Evolutionary conservation across 2,329 filamentous ascomycete genomes (phyloP).

Genomic region (Bisporella sp.): DNA sequence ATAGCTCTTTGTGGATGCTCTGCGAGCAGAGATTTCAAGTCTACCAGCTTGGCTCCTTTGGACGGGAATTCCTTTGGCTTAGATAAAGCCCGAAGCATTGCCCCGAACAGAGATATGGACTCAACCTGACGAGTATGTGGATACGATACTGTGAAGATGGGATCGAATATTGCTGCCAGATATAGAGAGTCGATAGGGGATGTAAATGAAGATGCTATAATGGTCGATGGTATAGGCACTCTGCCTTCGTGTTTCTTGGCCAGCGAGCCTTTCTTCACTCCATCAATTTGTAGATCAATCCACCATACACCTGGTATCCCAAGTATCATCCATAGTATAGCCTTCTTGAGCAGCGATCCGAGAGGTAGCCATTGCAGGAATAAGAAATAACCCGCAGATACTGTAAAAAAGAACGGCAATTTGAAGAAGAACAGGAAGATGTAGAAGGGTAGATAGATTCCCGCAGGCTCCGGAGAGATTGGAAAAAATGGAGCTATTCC

Average conservation of each 20-base stretch:
- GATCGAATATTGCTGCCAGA: constrained; percentile 91
- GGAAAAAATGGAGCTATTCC: constrained; percentile 96
- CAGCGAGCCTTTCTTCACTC: constrained; percentile 84
- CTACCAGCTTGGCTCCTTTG: constrained; percentile 44
- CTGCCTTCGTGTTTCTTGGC: constrained; percentile 65
- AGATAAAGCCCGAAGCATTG: constrained; percentile 66
- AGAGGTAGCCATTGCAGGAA: constrained; percentile 77
- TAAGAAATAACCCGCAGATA: constrained; percentile 66
- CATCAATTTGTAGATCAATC: constrained; percentile 97
- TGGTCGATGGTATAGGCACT: constrained; percentile 69
- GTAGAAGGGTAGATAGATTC: constrained; percentile 57
- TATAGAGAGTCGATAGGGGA: constrained; percentile 91
- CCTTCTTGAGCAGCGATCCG: constrained; percentile 65
- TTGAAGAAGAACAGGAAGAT: constrained; percentile 72
- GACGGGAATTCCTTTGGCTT: constrained; percentile 44
- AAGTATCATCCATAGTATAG: constrained; percentile 80
- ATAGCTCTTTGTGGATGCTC: constrained; percentile 69
- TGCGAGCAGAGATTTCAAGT: constrained; percentile 54
- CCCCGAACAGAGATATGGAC: constrained; percentile 68
- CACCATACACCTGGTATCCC: constrained; percentile 93
- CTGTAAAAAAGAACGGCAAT: constrained; percentile 67
- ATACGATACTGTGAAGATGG: constrained; percentile 84
- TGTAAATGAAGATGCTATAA: constrained; percentile 88
- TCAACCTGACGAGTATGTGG: constrained; percentile 67
- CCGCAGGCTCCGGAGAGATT: constrained; percentile 57